Evolutionary conservation across 768 basidiomycete species (phyloP).

Genomic region (Rhizopogon sp.): DNA sequence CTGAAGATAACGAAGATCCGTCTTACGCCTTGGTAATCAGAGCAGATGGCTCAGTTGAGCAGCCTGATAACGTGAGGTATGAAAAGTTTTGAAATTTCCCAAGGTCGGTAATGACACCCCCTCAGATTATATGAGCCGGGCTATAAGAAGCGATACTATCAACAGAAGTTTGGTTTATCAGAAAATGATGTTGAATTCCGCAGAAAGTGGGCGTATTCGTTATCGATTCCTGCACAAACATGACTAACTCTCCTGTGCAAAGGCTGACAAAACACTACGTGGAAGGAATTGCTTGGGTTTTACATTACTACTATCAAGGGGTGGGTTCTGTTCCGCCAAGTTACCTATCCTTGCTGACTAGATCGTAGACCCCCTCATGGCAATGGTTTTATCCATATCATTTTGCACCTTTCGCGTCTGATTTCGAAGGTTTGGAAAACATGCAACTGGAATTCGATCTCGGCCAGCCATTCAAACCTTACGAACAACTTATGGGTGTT

Average conservation of each 20-base stretch:
- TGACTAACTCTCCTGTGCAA: slow-evolving; percentile 4
- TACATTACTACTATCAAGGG: slow-evolving; percentile 98
- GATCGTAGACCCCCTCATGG: slow-evolving; percentile 80
- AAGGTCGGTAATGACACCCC: slow-evolving; percentile 2
- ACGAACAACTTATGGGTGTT: slow-evolving; percentile 97
- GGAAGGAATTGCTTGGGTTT: slow-evolving; percentile 93
- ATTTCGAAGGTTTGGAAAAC: slow-evolving; percentile 75
- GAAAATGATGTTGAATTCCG: slow-evolving; percentile 66
- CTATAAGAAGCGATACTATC: slow-evolving; percentile 93
- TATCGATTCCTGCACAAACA: slow-evolving; percentile 1
- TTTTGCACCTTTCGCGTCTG: slow-evolving; percentile 96
- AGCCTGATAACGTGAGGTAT: slow-evolving; percentile 89
- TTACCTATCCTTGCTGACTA: slow-evolving; percentile 3
- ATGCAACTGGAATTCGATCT: slow-evolving; percentile 77
- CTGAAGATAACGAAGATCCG: slow-evolving; percentile 42
- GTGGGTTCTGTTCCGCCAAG: slow-evolving; percentile 38
- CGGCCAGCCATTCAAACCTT: slow-evolving; percentile 92
- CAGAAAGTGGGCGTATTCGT: slow-evolving; percentile 47
- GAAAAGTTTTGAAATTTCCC: slow-evolving; percentile 23
- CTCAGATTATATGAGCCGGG: slow-evolving; percentile 91
- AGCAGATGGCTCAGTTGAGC: slow-evolving; percentile 89
- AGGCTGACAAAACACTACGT: slow-evolving; percentile 84
- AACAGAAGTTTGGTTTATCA: slow-evolving; percentile 84
- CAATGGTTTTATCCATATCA: slow-evolving; percentile 99
- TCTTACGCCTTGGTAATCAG: slow-evolving; percentile 70